Conservation (phyloP, 2,329 filamentous ascomycete genomes). For the Graphiopsis chlorocephala region DNA sequence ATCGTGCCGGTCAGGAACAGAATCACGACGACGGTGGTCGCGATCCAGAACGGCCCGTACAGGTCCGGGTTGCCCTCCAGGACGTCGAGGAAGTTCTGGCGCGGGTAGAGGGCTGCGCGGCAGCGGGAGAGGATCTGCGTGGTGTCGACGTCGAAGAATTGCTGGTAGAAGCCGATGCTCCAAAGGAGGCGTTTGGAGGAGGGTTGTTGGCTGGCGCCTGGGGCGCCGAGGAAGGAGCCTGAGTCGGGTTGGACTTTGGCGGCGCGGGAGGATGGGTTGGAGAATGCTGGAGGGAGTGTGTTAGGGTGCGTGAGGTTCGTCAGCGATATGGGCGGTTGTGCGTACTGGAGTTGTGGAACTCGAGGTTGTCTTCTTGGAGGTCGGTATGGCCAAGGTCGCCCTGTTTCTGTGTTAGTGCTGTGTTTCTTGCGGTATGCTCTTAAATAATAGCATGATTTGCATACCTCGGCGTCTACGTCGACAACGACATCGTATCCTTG, state of each 20-base stretch:
- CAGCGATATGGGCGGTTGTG: not conserved
- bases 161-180: slow-evolving; percentile 89
- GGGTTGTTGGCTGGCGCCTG: slow-evolving; percentile 21
- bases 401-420: slow-evolving; percentile 35
- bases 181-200: slow-evolving; percentile 79
- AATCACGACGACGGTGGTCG: slow-evolving; percentile 93
- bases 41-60: slow-evolving; percentile 98
- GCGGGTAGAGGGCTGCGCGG: slow-evolving; percentile 82
- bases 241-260: slow-evolving; percentile 50
- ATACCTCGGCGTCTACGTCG: slow-evolving; percentile 91
- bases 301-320: not conserved
- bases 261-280: slow-evolving; percentile 40
- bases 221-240: slow-evolving; percentile 37
- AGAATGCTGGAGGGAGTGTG: slow-evolving; percentile 25
- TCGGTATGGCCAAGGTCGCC: slow-evolving; percentile 97
- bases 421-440: not conserved
- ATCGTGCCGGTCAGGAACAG: slow-evolving; percentile 94
- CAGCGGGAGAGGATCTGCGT: slow-evolving; percentile 83
- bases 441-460: slow-evolving; percentile 17
- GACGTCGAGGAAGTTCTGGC: slow-evolving; percentile 93
- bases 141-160: slow-evolving; percentile 98
- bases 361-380: slow-evolving; percentile 88
- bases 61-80: slow-evolving; percentile 95
- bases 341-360: slow-evolving; percentile 88
- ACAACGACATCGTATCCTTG: slow-evolving; percentile 93